phyloP scores from a whole-genome alignment of 192 early-diverging fungal genomes.

The Coemansia aciculifera region DNA sequence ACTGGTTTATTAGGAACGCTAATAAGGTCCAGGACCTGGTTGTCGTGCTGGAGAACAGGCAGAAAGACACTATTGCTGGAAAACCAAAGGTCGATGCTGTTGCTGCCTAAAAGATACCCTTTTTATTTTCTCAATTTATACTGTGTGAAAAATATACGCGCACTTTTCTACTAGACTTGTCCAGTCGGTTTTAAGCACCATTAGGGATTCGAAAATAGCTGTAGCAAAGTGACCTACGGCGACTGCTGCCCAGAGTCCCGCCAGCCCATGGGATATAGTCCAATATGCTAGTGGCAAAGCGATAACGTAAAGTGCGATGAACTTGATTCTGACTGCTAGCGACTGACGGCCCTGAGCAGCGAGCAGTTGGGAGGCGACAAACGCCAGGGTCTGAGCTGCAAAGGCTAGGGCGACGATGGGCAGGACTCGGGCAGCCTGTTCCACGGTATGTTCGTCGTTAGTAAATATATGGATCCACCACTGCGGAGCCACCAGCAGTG shows the following conservation, averaged over 20 bases:
- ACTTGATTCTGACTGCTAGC: slow-evolving; percentile 55
- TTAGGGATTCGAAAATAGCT: slow-evolving; percentile 16
- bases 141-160: slow-evolving; percentile 12
- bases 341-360: slow-evolving; percentile 59
- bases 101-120: not conserved
- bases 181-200: slow-evolving; percentile 45
- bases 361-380: slow-evolving; percentile 61
- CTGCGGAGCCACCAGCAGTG: slow-evolving; percentile 15
- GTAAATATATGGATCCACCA: slow-evolving; percentile 58
- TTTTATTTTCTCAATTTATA: not conserved
- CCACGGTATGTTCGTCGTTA: slow-evolving; percentile 25
- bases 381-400: slow-evolving; percentile 53
- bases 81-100: slow-evolving; percentile 21
- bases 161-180: slow-evolving; percentile 22
- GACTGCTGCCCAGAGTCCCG: slow-evolving; percentile 67
- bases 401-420: slow-evolving; percentile 28
- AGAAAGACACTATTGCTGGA: slow-evolving; percentile 36
- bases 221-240: slow-evolving; percentile 42
- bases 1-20: slow-evolving; percentile 95
- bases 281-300: slow-evolving; percentile 60
- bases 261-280: slow-evolving; percentile 59
- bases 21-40: slow-evolving; percentile 74
- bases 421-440: not conserved
- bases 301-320: slow-evolving; percentile 52
- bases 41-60: slow-evolving; percentile 38